A percentile compares a stretch with the other conserved stretches of the same genome.
These are phyloP conservation scores for Kodamaea kakaduensis DNA, from an alignment of 805 yeast species.

Conservation along the genomic window DNA sequence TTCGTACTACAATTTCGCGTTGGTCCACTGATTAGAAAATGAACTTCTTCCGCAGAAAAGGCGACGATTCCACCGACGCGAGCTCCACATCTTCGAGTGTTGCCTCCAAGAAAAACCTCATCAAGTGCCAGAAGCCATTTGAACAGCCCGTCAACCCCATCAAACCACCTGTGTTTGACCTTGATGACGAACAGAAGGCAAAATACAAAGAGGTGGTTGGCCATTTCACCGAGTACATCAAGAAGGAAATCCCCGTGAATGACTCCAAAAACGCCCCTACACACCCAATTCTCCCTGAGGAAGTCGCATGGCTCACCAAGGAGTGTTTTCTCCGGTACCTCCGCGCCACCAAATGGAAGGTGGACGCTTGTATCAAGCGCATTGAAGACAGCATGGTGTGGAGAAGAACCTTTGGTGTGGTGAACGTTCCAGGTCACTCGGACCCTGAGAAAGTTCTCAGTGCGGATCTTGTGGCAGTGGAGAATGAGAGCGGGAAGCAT, in stretches of 20 bases:
- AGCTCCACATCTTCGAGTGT: constrained; percentile 18
- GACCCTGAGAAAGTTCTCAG: constrained; percentile 26
- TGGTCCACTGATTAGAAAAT: not conserved
- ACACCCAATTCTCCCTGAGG: constrained; percentile 22
- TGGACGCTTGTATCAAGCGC: constrained; percentile 39
- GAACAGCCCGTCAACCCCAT: constrained; percentile 34
- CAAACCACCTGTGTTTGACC: constrained; percentile 28
- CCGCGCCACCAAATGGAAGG: constrained; percentile 51
- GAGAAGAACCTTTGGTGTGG: constrained; percentile 53
- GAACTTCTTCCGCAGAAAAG: constrained; percentile 11
- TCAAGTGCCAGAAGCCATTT: constrained; percentile 38
- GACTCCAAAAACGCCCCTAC: constrained; percentile 40
- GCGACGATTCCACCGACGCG: constrained; percentile 12
- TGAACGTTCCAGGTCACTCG: constrained; percentile 24
- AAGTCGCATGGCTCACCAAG: constrained; percentile 45
- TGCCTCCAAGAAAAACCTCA: constrained; percentile 19
- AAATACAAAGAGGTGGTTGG: constrained; percentile 61
- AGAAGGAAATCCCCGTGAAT: constrained; percentile 9
- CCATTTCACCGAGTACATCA: constrained; percentile 45
- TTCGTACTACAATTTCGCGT: no score
- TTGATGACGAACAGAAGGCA: constrained; percentile 51
- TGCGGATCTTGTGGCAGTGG: constrained; percentile 42
- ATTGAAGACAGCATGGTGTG: constrained; percentile 47
- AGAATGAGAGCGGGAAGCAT: constrained; percentile 52
- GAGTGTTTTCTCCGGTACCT: constrained; percentile 52